A percentile compares a stretch with the other conserved stretches of the same genome.
Evolutionary conservation across 106 monocot genomes (phyloP).

Genomic region (Agapanthus africanus): DNA sequence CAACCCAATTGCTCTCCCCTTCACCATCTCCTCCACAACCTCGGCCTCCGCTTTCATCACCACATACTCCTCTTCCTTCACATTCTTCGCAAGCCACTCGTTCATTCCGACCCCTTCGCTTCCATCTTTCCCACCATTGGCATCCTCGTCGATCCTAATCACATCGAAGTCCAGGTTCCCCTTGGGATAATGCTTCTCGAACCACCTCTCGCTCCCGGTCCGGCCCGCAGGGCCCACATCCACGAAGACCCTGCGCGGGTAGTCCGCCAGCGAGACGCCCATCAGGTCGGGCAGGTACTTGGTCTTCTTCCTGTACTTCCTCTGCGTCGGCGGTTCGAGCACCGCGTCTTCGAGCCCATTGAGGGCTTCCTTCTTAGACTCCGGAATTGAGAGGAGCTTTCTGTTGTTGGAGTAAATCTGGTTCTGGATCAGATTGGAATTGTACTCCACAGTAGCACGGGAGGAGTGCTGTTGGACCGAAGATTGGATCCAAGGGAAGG

Average conservation of each 20-base stretch:
- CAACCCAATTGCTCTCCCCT: constrained; percentile 31
- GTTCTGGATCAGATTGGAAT: too few species aligned
- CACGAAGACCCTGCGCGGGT: constrained; percentile 48
- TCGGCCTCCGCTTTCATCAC: constrained; percentile 81
- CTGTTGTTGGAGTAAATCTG: too few species aligned
- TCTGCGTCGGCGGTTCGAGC: constrained; percentile 47
- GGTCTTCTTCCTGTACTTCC: constrained; percentile 11
- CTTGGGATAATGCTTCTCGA: constrained; percentile 48
- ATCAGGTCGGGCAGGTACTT: constrained; percentile 55
- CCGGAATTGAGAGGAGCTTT: constrained; percentile 33
- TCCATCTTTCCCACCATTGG: not conserved
- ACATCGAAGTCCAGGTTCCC: constrained; percentile 45
- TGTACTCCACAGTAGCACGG: not conserved
- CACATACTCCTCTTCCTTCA: constrained; percentile 65
- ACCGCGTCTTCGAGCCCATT: constrained; percentile 48
- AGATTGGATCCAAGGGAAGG: constrained; percentile 31
- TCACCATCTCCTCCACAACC: constrained; percentile 55
- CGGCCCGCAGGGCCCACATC: constrained; percentile 28
- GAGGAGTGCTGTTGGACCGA: not conserved
- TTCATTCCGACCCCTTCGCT: constrained; percentile 11
- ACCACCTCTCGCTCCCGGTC: constrained; percentile 27
- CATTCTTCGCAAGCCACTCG: constrained; percentile 50
- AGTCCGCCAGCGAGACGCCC: constrained; percentile 39
- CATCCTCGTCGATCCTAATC: constrained; percentile 34
- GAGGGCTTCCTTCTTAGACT: constrained; percentile 42